phyloP scores from a whole-genome alignment of 2,329 filamentous ascomycete genomes.

The Endocalyx cinctus region DNA sequence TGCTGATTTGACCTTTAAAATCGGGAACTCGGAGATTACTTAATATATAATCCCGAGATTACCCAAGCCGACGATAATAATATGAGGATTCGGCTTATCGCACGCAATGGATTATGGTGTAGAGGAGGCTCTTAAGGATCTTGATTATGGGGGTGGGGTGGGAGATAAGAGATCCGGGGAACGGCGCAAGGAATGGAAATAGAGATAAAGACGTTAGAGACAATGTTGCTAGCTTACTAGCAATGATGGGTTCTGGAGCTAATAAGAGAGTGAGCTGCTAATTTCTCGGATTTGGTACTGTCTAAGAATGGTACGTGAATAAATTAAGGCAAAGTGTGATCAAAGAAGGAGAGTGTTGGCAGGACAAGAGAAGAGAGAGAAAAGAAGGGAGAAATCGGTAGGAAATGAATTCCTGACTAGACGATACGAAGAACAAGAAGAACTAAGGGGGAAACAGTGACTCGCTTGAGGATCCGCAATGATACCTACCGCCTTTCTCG shows the following conservation, averaged over 20 bases:
- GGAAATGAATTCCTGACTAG: no score
- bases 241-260: slow-evolving; percentile 8
- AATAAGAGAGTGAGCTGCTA: slow-evolving; percentile 8
- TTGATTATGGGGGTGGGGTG: not conserved
- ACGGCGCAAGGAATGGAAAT: not conserved
- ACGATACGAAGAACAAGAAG: slow-evolving; percentile 4
- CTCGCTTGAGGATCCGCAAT: no score
- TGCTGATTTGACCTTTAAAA: no score
- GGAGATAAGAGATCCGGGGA: not conserved
- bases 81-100: no score
- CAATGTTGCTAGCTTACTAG: slow-evolving; percentile 1
- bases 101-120: no score
- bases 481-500: no score
- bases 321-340: slow-evolving; percentile 8
- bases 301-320: no score
- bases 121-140: not conserved
- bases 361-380: slow-evolving; percentile 2
- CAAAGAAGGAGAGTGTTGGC: slow-evolving; percentile 2
- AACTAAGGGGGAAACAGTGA: slow-evolving; percentile 9
- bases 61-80: no score
- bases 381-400: slow-evolving; percentile 7
- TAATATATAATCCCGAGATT: no score
- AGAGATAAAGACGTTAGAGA: not conserved
- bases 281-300: no score
- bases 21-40: no score